These are phyloP conservation scores for Euryodendron excelsum DNA, from an alignment of 148 eudicot genomes.

Conservation along the genomic window DNA sequence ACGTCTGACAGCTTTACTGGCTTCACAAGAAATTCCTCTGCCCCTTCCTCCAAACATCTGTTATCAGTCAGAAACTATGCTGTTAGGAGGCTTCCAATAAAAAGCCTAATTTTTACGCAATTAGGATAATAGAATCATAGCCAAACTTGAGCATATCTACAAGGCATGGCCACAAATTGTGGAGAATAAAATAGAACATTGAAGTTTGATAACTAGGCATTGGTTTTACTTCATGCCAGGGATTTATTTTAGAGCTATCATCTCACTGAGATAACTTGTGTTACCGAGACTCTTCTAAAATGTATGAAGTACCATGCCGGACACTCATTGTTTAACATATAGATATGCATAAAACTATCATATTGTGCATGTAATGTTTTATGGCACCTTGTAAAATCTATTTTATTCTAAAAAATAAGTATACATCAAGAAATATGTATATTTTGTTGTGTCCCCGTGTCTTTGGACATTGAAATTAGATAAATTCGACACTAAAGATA, in stretches of 20 bases:
- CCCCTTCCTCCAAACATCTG: conserved; percentile 86
- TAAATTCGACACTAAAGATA: too few relatives aligned
- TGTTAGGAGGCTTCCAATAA: not conserved
- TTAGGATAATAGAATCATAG: not conserved
- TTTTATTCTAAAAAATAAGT: too few relatives aligned
- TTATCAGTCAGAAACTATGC: not conserved
- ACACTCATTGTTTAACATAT: too few relatives aligned
- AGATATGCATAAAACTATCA: too few relatives aligned
- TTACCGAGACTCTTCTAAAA: too few relatives aligned
- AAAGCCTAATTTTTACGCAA: not conserved
- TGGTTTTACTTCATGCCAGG: not conserved
- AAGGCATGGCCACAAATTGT: not conserved
- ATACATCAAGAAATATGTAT: too few relatives aligned
- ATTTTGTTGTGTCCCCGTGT: too few relatives aligned
- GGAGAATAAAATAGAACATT: not conserved
- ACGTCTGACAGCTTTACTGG: conserved; percentile 81
- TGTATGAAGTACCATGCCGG: too few relatives aligned
- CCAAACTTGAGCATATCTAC: not conserved
- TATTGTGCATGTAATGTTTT: too few relatives aligned
- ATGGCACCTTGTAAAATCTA: too few relatives aligned
- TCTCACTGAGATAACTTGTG: too few relatives aligned
- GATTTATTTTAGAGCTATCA: not conserved
- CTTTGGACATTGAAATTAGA: too few relatives aligned
- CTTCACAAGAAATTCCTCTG: conserved; percentile 70
- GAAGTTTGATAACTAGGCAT: not conserved